Evolutionary conservation across 2,329 filamentous ascomycete species (phyloP), one percentile per base, ranked within the genome.

Genomic region (Alternaria hordeiaustralica): DNA sequence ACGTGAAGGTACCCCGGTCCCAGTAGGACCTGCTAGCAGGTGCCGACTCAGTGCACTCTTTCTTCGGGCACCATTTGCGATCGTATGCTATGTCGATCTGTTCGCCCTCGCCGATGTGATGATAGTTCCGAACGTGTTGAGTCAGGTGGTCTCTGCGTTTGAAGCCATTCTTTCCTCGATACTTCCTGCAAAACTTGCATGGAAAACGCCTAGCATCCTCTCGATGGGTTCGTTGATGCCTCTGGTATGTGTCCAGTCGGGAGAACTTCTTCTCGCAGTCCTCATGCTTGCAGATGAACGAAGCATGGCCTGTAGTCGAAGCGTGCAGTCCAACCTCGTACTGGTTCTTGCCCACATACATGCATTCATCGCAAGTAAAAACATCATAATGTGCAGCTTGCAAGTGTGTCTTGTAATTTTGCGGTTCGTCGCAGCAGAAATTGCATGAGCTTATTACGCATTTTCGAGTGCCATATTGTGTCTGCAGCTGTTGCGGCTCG

Each of bases 71-170:
- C 55, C 55, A 58, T 2, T 5, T 10, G 13, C 45, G 12, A 0
- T 8, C 1, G 8, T 3, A 0, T n/a, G n/a, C n/a, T n/a, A n/a
- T n/a, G n/a, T n/a, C 11, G 9, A 6, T 12, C 15, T 41, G 15
- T 3, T 13, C 1, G 18, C 11, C 23, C 7, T 60, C 43, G 6
- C 6, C 44, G 10, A 60, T 60, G 10, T 60, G 58, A 10, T 60
- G 58, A 18, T 60, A 60, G 4, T 25, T 56, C 1, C 58, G 30
- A 6, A 60, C 1, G 7, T 60, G 58, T 6, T 56, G 58, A 5
- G 23, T 55, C 13, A 60, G 58, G 12, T 60, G 58, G 2, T 60
- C 50, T 13, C 12, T 60, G 10, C 51, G 50, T 9, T 43, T 56
- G 44, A 60, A 60, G 3, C 10, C 58, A 0, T 26, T 55, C 25